phyloP scores from a whole-genome alignment of 2,329 filamentous ascomycete species.

The Aspergillus flavus region DNA sequence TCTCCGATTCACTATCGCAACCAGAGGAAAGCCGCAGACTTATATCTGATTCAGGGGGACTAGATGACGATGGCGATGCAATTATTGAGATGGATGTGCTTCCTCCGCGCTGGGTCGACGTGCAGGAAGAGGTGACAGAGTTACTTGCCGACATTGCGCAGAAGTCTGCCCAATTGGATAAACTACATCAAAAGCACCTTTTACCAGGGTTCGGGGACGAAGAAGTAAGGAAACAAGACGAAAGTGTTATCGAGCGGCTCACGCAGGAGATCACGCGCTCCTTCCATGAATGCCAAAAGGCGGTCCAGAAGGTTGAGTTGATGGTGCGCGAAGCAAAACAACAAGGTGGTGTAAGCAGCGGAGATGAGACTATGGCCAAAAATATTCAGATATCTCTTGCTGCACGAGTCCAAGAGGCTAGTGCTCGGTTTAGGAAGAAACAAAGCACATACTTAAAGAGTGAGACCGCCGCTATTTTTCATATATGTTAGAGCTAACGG shows the following conservation, averaged over 20 bases:
- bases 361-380: conserved; percentile 92
- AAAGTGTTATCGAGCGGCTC: conserved; percentile 83
- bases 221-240: conserved; percentile 81
- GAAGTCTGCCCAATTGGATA: conserved; percentile 83
- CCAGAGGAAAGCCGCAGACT: conserved; percentile 77
- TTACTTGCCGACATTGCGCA: conserved; percentile 76
- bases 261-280: conserved; percentile 86
- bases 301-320: conserved; percentile 82
- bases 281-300: conserved; percentile 87
- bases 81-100: conserved; percentile 98
- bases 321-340: conserved; percentile 82
- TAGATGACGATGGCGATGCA: conserved; percentile 79
- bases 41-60: conserved; percentile 74
- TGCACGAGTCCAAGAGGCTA: conserved; percentile 84
- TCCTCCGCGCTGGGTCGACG: conserved; percentile 91
- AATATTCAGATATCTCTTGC: conserved; percentile 95
- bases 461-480: conserved; percentile 45
- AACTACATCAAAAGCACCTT: conserved; percentile 95
- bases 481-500: conserved; percentile 15
- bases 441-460: conserved; percentile 95
- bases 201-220: conserved; percentile 96
- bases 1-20: conserved; percentile 61
- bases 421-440: conserved; percentile 92
- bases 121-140: conserved; percentile 91
- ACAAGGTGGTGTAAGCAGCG: conserved; percentile 69